phyloP scores from a whole-genome alignment of 73 alveolate species.

The Paramecium bursaria region DNA sequence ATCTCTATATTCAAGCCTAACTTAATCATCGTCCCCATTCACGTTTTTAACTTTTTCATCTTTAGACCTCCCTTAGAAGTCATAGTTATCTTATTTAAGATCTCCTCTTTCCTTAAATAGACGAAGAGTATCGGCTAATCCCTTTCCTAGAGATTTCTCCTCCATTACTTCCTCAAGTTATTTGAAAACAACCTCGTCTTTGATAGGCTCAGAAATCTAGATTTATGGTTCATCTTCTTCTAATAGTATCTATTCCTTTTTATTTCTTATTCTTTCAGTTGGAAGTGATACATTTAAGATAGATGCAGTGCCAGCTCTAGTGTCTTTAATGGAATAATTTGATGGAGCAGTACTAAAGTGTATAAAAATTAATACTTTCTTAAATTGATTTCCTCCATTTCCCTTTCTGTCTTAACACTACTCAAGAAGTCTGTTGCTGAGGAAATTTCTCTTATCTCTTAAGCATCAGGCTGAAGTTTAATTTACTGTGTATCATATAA shows the following conservation, averaged over 20 bases:
- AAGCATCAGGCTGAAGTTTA: neutral
- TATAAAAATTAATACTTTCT: no score
- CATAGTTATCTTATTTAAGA: slow-evolving; percentile 36
- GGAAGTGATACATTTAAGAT: slow-evolving; percentile 63
- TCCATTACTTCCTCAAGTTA: slow-evolving; percentile 18
- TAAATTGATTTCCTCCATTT: slow-evolving; percentile 27
- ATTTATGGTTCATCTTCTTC: slow-evolving; percentile 11
- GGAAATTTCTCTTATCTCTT: slow-evolving; percentile 14
- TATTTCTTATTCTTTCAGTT: slow-evolving; percentile 54
- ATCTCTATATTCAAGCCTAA: slow-evolving; percentile 65
- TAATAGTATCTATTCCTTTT: slow-evolving; percentile 12
- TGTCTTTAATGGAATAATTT: slow-evolving; percentile 52
- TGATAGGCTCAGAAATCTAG: neutral
- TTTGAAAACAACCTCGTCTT: neutral
- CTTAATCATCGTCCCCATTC: slow-evolving; percentile 44
- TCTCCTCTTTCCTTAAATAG: slow-evolving; percentile 65
- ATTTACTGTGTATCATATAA: neutral
- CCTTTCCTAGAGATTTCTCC: slow-evolving; percentile 28
- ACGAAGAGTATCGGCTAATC: slow-evolving; percentile 38
- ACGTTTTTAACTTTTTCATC: slow-evolving; percentile 34
- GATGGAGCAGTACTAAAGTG: no score
- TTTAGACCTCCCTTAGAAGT: slow-evolving; percentile 53
- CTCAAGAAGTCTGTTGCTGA: slow-evolving; percentile 45
- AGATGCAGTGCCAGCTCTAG: slow-evolving; percentile 59
- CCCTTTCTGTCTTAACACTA: slow-evolving; percentile 39